These are phyloP conservation scores for Globisporangium carolinianum DNA, from an alignment of 352 stramenopile species.

Conservation along the genomic window DNA sequence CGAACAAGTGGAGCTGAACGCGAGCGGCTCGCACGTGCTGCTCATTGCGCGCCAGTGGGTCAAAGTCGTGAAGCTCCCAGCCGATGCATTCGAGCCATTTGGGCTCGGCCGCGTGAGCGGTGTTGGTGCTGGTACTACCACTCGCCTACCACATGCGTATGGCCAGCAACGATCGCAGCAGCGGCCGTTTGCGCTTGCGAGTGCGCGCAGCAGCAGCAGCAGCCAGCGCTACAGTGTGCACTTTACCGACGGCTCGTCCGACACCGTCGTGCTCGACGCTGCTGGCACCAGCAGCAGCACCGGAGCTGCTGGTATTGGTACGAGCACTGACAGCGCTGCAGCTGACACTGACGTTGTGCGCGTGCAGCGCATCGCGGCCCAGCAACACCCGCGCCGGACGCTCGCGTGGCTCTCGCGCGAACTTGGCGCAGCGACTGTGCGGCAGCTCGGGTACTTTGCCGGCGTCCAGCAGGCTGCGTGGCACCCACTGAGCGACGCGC, in stretches of 20 bases:
- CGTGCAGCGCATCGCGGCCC: constrained; percentile 13
- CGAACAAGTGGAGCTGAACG: constrained; percentile 56
- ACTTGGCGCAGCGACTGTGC: constrained; percentile 38
- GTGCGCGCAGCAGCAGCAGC: not conserved
- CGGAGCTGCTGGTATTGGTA: too few relatives aligned
- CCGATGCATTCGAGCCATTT: not conserved
- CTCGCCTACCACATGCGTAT: not conserved
- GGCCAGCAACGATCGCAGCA: constrained; percentile 1
- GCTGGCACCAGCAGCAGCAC: constrained; percentile 7
- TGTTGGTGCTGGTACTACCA: not conserved
- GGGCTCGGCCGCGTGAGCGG: constrained; percentile 3
- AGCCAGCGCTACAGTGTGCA: constrained; percentile 33
- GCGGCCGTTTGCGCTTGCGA: not conserved
- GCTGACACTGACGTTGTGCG: constrained; percentile 21
- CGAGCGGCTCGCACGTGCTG: constrained; percentile 40
- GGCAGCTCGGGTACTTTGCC: constrained; percentile 49
- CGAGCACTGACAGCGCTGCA: not conserved
- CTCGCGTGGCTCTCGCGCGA: constrained; percentile 49
- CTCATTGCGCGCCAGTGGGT: constrained; percentile 53
- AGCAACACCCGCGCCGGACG: constrained; percentile 8
- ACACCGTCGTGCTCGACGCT: constrained; percentile 19
- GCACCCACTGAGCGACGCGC: constrained; percentile 65
- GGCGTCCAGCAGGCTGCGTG: constrained; percentile 50
- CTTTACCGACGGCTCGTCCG: constrained; percentile 34
- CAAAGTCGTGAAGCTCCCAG: constrained; percentile 48